phyloP scores from a whole-genome alignment of 257 asterid genomes.

The Echium plantagineum region DNA sequence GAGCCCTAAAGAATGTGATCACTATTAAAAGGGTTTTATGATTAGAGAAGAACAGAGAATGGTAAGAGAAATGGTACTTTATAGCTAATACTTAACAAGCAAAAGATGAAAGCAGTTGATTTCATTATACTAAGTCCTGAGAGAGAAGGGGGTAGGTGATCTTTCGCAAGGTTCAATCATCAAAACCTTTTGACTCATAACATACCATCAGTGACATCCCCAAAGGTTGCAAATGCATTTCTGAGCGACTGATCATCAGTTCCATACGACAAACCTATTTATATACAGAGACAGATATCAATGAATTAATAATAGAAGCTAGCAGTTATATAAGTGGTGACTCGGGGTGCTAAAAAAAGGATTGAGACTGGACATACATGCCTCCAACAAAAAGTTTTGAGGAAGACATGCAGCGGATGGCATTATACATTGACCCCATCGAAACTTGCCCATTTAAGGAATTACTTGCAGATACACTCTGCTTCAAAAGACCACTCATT shows the following conservation, averaged over 20 bases:
- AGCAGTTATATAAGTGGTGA: constrained; percentile 38
- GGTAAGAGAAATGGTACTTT: too few species aligned
- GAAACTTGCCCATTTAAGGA: constrained; percentile 22
- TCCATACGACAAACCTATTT: constrained; percentile 60
- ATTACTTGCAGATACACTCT: constrained; percentile 24
- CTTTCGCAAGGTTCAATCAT: background rate
- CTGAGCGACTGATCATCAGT: constrained; percentile 47
- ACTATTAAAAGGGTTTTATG: too few species aligned
- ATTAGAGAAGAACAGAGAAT: too few species aligned
- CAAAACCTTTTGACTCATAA: background rate
- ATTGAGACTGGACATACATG: background rate
- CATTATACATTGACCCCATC: constrained; percentile 38
- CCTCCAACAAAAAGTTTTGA: background rate
- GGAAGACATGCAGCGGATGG: constrained; percentile 63
- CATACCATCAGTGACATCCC: constrained; percentile 42
- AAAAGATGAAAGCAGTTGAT: too few species aligned
- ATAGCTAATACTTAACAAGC: too few species aligned
- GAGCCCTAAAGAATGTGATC: too few species aligned
- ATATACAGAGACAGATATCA: background rate
- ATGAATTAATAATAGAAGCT: background rate
- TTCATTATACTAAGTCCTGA: too few species aligned
- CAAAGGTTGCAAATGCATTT: constrained; percentile 67
- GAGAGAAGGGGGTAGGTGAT: too few species aligned
- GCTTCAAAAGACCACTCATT: constrained; percentile 47
- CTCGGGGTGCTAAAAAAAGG: constrained; percentile 28